A percentile compares a stretch with the other conserved stretches of the same genome.
Evolutionary conservation across 2,329 filamentous ascomycete genomes (phyloP).

Genomic region (Talaromyces sp.): DNA sequence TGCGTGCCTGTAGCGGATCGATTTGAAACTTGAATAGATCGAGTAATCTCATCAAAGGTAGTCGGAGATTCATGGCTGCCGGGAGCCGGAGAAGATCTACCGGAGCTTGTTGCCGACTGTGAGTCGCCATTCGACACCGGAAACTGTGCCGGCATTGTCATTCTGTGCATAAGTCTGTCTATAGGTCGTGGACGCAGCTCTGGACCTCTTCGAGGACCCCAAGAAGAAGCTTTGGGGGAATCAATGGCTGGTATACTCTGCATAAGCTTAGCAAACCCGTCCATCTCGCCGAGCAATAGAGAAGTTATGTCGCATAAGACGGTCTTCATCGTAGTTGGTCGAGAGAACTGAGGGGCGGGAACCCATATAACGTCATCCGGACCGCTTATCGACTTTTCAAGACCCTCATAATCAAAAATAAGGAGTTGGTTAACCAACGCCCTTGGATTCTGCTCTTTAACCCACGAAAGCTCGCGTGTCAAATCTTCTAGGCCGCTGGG

Average conservation of each 20-base stretch:
- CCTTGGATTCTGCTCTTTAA: conserved; percentile 71
- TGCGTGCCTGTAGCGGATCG: conserved; percentile 41
- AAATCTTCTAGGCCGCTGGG: conserved; percentile 41
- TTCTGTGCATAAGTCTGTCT: conserved; percentile 65
- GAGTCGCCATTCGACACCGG: conserved; percentile 44
- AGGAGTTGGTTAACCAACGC: conserved; percentile 75
- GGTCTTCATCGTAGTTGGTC: conserved; percentile 76
- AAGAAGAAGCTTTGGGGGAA: conserved; percentile 60
- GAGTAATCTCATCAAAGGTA: conserved; percentile 55
- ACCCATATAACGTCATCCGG: conserved; percentile 69
- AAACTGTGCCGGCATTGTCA: conserved; percentile 72
- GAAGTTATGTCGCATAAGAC: conserved; percentile 78
- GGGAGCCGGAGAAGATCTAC: conserved; percentile 37
- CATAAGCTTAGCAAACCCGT: conserved; percentile 68
- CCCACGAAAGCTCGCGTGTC: conserved; percentile 64
- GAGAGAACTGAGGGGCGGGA: conserved; percentile 66
- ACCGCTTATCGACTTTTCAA: conserved; percentile 54
- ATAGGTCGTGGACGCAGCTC: conserved; percentile 43
- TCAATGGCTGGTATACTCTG: conserved; percentile 74
- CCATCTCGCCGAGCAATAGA: conserved; percentile 71
- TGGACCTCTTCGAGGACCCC: conserved; percentile 52
- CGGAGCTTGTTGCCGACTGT: conserved; percentile 41
- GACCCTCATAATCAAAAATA: conserved; percentile 70
- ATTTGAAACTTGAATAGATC: conserved; percentile 42
- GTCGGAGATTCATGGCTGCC: conserved; percentile 48